Percentiles rank a stretch among this genome's conserved stretches.
phyloP scores from a whole-genome alignment of 495 filamentous ascomycete species.

The Amphirosellinia nigrospora region DNA sequence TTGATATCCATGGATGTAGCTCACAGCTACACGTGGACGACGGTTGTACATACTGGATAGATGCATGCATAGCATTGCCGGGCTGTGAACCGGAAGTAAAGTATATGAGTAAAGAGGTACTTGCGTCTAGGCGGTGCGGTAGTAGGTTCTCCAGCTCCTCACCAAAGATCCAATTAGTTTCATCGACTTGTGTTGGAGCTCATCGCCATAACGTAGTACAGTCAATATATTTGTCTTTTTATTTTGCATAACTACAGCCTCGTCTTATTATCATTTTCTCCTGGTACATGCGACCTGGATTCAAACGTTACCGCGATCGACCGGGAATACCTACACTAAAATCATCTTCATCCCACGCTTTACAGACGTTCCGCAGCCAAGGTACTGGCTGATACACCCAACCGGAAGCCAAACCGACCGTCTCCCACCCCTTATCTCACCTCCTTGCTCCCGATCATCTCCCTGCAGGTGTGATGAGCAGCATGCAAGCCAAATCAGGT shows the following conservation, averaged over 20 bases:
- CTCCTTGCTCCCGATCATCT: slow-evolving; percentile 24
- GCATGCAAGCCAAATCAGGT: slow-evolving; percentile 23
- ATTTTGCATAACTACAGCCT: slow-evolving; percentile 5
- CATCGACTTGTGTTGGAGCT: background rate
- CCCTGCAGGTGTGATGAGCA: slow-evolving; percentile 22
- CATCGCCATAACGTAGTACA: background rate
- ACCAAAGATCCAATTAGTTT: background rate
- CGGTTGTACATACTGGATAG: background rate
- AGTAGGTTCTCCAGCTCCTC: background rate
- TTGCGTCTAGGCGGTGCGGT: background rate
- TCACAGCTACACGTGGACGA: background rate
- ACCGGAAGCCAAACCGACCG: slow-evolving; percentile 22
- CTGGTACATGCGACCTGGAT: background rate
- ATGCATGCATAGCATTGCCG: too few species aligned
- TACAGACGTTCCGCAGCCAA: slow-evolving; percentile 17
- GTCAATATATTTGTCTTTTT: background rate
- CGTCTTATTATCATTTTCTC: background rate
- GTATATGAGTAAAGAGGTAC: background rate
- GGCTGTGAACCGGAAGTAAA: too few species aligned
- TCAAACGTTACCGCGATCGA: background rate
- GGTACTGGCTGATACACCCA: slow-evolving; percentile 11
- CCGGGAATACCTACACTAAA: background rate
- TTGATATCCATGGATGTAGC: background rate
- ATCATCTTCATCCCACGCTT: slow-evolving; percentile 17
- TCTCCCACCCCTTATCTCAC: slow-evolving; percentile 21